Conservation (phyloP, 331 rosid species). For the Arachis monticola region DNA sequence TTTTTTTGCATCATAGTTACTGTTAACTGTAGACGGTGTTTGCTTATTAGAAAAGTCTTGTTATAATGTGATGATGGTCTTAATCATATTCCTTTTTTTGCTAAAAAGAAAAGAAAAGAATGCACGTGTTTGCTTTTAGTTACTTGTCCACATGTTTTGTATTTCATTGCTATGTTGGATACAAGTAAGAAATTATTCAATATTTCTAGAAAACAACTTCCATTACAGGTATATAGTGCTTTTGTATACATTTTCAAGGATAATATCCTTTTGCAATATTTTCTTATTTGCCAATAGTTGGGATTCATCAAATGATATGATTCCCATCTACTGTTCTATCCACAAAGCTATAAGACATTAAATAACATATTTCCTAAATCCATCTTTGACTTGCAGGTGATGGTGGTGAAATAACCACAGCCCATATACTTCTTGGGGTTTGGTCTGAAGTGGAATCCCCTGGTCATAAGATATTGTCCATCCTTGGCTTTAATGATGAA, state of each 20-base stretch:
- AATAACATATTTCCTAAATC: neutral
- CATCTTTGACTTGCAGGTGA: slow-evolving; percentile 43
- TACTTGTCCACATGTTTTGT: neutral
- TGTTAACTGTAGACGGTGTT: slow-evolving; percentile 10
- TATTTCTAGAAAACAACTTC: neutral
- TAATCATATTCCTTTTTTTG: no score
- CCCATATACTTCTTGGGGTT: slow-evolving; percentile 56
- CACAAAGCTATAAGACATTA: neutral
- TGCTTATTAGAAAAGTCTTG: neutral
- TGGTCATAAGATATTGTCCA: slow-evolving; percentile 53
- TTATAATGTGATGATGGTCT: neutral
- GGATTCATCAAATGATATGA: neutral
- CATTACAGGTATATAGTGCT: neutral
- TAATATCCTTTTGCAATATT: neutral
- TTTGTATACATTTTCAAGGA: neutral
- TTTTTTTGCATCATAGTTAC: neutral
- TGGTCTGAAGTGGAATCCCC: slow-evolving; percentile 61
- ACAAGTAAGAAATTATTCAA: neutral
- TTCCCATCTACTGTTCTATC: neutral
- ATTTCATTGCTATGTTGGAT: neutral
- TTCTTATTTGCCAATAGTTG: neutral
- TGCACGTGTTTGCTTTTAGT: neutral
- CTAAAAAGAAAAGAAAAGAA: neutral
- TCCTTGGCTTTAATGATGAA: slow-evolving; percentile 56
- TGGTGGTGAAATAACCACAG: slow-evolving; percentile 55